phyloP scores from a whole-genome alignment of 2,329 filamentous ascomycete genomes.

The Dendrostoma leiphaemia region DNA sequence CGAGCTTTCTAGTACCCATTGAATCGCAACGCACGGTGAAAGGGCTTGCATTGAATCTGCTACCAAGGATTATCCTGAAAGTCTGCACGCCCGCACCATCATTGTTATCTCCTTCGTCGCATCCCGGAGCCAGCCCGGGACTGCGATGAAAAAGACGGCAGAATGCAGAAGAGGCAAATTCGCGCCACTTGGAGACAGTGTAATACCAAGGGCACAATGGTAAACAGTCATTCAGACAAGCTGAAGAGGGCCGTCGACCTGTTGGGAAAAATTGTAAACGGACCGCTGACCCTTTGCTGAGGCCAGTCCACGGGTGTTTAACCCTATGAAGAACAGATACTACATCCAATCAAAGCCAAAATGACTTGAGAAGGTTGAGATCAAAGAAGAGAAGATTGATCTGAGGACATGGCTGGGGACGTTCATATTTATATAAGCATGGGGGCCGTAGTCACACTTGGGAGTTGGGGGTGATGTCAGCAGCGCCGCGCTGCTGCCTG shows the following conservation, averaged over 20 bases:
- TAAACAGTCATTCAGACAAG: background rate
- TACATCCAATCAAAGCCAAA: conserved; percentile 10
- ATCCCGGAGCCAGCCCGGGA: background rate
- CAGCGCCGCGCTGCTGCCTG: too few species aligned
- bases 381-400: background rate
- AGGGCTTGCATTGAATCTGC: too few species aligned
- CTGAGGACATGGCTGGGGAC: too few species aligned
- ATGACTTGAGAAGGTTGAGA: conserved; percentile 7
- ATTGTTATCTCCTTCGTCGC: conserved; percentile 1
- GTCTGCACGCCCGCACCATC: too few species aligned
- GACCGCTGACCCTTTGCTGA: background rate
- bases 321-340: conserved; percentile 13
- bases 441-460: too few species aligned
- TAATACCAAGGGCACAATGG: conserved; percentile 6
- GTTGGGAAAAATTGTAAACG: background rate
- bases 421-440: too few species aligned
- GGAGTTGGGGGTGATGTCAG: too few species aligned
- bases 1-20: too few species aligned
- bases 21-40: too few species aligned
- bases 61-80: too few species aligned
- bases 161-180: background rate
- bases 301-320: background rate
- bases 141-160: background rate
- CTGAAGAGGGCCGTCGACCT: background rate
- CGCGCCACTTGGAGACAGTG: conserved; percentile 10